phyloP scores from a whole-genome alignment of 495 filamentous ascomycete species.

The Evansstolkia leycettana region DNA sequence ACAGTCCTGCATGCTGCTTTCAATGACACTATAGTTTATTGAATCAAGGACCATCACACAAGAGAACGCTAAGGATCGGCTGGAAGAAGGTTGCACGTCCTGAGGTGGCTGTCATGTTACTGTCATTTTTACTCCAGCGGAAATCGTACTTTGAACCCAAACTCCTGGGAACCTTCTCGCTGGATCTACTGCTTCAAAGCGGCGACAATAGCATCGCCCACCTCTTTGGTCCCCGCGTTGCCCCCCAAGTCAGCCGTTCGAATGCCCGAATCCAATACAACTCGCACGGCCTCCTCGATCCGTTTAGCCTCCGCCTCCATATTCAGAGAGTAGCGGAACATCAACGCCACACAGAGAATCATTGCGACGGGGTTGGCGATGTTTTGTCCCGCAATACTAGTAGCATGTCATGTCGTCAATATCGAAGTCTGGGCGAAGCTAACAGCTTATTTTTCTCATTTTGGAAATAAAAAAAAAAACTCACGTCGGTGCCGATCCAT shows the following conservation, averaged over 20 bases:
- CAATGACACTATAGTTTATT: no score
- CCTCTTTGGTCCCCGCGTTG: constrained; percentile 53
- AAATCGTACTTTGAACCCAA: no score
- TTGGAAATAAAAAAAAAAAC: constrained; percentile 3
- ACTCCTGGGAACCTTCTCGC: no score
- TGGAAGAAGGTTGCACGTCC: no score
- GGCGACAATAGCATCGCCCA: constrained; percentile 70
- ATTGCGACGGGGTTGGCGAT: constrained; percentile 60
- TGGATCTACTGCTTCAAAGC: constrained; percentile 46
- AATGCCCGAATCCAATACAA: constrained; percentile 60
- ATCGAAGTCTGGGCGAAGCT: no score
- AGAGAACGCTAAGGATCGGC: no score
- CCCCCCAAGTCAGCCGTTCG: constrained; percentile 75
- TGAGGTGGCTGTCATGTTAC: no score
- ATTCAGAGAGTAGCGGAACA: constrained; percentile 80
- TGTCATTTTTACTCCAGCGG: no score
- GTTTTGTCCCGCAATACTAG: constrained; percentile 24
- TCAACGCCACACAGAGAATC: constrained; percentile 80
- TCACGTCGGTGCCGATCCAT: constrained; percentile 30
- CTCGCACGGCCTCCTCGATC: constrained; percentile 71
- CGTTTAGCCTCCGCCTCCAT: constrained; percentile 58
- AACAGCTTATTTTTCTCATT: background rate
- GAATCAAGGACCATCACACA: no score
- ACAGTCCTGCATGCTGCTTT: no score
- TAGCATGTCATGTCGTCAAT: no score